Base-by-base conservation (phyloP, 768 basidiomycete genomes). In the Asterophora lycoperdoides region DNA sequence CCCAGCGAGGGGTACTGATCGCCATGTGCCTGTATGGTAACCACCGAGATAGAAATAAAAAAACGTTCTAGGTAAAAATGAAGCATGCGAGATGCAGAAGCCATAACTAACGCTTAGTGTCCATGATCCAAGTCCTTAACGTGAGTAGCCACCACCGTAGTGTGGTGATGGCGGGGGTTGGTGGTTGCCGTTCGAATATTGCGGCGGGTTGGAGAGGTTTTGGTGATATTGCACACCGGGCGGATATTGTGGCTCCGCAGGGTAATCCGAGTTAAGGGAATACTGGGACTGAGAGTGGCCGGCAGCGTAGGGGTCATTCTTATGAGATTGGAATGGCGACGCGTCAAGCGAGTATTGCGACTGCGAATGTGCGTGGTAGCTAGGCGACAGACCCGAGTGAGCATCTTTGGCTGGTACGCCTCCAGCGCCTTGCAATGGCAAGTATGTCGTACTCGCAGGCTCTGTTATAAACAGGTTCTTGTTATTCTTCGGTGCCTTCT, bases 361-460 rank as follows among this genome's bases (percentile, higher is more conserved):
- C 29, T 53, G 44, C 4, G 48, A 54, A 9, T 54, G 30, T 11
- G 42, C 44, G 17, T 48, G 44, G 17, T 46, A 48, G 10, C 36
- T 29, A 20, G 46, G 51, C 26, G 49, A 41, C 8, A 44, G 20
- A 11, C 46, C 43, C n/a, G 53, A 40, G 34, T 47, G 39, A 11
- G 33, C 49, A 19, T 38, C 39, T 34, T 51, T 50, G 8, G 48
- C 32, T 7, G 49, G 44, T 9, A 39, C 33, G 18, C 54, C 56
- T n/a, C 51, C 52, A 4, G 52, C 61, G 4, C 56, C 57, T 39
- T 66, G 63, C 20, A 71, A 57, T 8, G 65, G 65, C 18, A 66
- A 53, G 43, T 71, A 68, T 8, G 66, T 59, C 5, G 64, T 60
- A 41, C 62, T 60, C 42, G 55, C 57, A 8, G 60, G 44, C 36